Base-by-base conservation (phyloP, 306 rosid species). In the Fragaria ananassa region DNA sequence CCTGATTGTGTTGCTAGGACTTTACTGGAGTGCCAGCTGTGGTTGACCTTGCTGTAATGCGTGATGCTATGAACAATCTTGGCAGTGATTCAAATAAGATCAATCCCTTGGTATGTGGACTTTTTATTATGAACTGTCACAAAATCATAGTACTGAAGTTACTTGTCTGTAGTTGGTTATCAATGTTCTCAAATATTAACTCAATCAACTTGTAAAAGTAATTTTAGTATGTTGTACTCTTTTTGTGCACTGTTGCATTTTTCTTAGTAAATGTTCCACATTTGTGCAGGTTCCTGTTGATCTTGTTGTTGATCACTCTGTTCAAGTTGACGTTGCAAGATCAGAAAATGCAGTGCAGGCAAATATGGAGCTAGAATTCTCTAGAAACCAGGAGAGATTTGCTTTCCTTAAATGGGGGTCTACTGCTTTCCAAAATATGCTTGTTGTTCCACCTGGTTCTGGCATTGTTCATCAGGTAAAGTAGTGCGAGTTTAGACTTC, bases 381-480 rank as follows among this genome's bases (percentile, higher is more conserved):
- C 86, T 66, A 91, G 98, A 74, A 94, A 94, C 87, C 85, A 74
- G 87, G 98, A 91, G 85, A 94, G 98, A 78, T 94, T 94, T 81
- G 97, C 87, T 78, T 94, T 94, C 70, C 96, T 94, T 18, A 91
- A 90, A 83, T 91, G 98, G 98, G 98, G 98, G 6, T 94, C 98
- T 50, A 90, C 73, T 66, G 94, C 98, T 72, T 91, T 94, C 89
- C 87, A 27, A 9, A 94, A 89, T 83, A 85, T 94, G 98, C 97
- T 94, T 50, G 96, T 94, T 80, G 93, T 94, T 81, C 98, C 98
- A 77, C 98, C 97, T 76, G 96, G 97, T 68, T 94, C 96, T 81
- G 94, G 97, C 78, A 94, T 94, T 47, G 94, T 94, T 54, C 98
- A 94, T 71, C 98, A 94, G 90, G 98, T 88, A 88, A 83, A 75